Base-by-base conservation (phyloP, 352 stramenopile genomes). In the Phytopythium sindhum region DNA sequence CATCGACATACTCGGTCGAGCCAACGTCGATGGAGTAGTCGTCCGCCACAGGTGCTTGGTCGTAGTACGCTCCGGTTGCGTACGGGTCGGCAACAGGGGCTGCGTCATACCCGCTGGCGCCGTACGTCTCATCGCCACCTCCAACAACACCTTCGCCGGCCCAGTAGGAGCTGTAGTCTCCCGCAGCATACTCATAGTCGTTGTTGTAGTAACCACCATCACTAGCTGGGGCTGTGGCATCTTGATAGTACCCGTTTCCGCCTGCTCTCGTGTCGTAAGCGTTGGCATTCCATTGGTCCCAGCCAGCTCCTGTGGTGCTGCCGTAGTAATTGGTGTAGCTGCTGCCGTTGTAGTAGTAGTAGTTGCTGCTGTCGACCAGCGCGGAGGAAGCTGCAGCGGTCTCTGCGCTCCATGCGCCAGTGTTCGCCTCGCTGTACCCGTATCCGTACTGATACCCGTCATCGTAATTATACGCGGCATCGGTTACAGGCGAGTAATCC, bases 371-470 rank as follows among this genome's bases (percentile, higher is more conserved):
- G 47, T 64, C 45, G 9, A 42, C 37, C 15, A 61, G 7, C 0
- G 50, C 61, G 37, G 58, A 14, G 4, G 29, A 26, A 9, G 11
- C 17, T 17, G 23, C 35, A 4, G 57, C 23, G 21, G 26, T 62
- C 21, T 44, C 55, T 2, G 2, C 11, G 29, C 12, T 44, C 39
- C 26, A 28, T 11, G 6, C 4, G 7, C n/a, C 35, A 35, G 14
- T 15, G 6, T 5, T n/a, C 14, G 48, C 7, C 26, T 15, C 29
- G 4, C 21, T 19, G 21, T 62, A 71, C 24, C 60, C 68, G 44
- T 72, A 72, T 23, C 47, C 62, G 2, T 65, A 60, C 42, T 66
- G 66, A 21, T 76, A 61, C 15, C 37, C 41, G 9, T 28, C 44
- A 31, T 58, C 52, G 52, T 44, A 42, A 23, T 45, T n/a, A 24